Evolutionary conservation across 148 eudicot genomes (phyloP).

Genomic region (Drosera capensis): DNA sequence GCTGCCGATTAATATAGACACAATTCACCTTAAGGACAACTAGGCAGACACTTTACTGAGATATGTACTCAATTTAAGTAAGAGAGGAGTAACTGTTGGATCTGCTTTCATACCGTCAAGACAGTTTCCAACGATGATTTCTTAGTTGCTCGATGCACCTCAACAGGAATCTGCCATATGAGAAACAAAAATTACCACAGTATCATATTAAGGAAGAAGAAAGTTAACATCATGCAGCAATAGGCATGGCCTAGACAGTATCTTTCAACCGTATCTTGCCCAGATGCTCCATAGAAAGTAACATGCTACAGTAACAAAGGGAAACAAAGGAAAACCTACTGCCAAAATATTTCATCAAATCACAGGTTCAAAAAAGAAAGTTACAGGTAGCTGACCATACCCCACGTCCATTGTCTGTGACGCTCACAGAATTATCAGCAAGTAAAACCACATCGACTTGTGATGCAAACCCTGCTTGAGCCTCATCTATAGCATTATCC

Average conservation of each 20-base stretch:
- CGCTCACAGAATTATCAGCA: conserved; percentile 79
- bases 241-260: too few species aligned
- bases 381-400: conserved; percentile 23
- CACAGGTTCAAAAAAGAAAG: background rate
- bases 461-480: conserved; percentile 95
- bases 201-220: background rate
- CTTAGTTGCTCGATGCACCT: conserved; percentile 69
- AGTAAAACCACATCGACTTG: conserved; percentile 52
- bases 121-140: conserved; percentile 92
- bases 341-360: background rate
- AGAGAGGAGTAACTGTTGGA: background rate
- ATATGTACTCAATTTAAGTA: background rate
- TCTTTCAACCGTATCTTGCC: too few species aligned
- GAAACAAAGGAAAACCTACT: background rate
- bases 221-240: background rate
- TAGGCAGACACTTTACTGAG: background rate
- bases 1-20: too few species aligned
- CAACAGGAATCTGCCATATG: conserved; percentile 70
- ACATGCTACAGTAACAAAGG: too few species aligned
- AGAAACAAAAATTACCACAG: conserved; percentile 1
- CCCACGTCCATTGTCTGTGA: conserved; percentile 97
- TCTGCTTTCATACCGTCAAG: conserved; percentile 50
- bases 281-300: too few species aligned
- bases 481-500: conserved; percentile 92
- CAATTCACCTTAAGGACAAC: too few species aligned